Percentiles rank a stretch among this genome's conserved stretches.
Evolutionary conservation across 495 filamentous ascomycete genomes (phyloP).

Genomic region (Xylaria cubensis): DNA sequence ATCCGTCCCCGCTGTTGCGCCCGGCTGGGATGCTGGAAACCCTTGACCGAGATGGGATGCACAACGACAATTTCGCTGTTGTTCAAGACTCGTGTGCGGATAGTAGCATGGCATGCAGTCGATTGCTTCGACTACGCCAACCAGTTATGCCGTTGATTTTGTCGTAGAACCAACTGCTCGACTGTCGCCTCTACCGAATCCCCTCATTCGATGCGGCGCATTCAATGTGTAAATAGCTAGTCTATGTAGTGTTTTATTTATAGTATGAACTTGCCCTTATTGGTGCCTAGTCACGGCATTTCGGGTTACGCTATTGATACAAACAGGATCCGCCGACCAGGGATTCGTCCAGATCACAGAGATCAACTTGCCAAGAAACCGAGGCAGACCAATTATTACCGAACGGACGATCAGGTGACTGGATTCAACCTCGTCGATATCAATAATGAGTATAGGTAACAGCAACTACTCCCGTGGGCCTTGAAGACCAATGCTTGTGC

Average conservation of each 20-base stretch:
- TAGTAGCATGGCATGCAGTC: background rate
- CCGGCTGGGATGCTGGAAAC: background rate
- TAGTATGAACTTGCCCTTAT: background rate
- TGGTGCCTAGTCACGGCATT: slow-evolving; percentile 7
- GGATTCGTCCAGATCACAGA: background rate
- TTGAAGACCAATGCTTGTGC: background rate
- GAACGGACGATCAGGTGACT: background rate
- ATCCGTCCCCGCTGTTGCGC: background rate
- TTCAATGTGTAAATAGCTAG: background rate
- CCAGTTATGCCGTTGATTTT: too few species aligned
- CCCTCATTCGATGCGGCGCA: background rate
- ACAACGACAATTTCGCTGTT: background rate
- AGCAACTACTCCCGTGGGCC: slow-evolving; percentile 1
- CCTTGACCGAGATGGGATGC: background rate
- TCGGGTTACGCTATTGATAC: background rate
- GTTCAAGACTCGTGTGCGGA: background rate
- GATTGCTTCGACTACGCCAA: too few species aligned
- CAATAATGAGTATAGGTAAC: background rate
- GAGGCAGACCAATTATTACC: background rate
- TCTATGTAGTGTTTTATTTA: slow-evolving; percentile 2
- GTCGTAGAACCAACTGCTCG: background rate
- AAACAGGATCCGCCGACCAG: background rate
- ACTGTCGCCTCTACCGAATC: background rate
- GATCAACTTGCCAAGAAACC: slow-evolving; percentile 18
- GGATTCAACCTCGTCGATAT: background rate